Percentiles rank a stretch among this genome's conserved stretches.
Evolutionary conservation across 345 rosid genomes (phyloP).

Genomic region (Hypericum perforatum): DNA sequence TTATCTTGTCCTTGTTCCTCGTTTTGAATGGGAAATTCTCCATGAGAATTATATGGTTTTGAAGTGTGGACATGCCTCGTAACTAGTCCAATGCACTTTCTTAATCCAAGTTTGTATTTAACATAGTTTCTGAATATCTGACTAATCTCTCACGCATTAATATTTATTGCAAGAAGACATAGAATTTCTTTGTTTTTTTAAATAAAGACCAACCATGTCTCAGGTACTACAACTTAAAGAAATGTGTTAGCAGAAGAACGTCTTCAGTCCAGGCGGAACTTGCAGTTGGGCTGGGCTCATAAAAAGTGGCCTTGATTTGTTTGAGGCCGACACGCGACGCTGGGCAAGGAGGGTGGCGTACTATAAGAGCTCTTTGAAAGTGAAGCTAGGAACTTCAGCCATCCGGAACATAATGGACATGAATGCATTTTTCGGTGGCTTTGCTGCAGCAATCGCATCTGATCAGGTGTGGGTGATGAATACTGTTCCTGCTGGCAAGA

Average conservation of each 20-base stretch:
- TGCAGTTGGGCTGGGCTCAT: slow-evolving; percentile 49
- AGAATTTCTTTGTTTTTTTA: no score
- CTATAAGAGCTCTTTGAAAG: slow-evolving; percentile 50
- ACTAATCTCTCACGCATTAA: no score
- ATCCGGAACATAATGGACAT: slow-evolving; percentile 85
- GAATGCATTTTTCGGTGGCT: slow-evolving; percentile 92
- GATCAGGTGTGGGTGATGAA: slow-evolving; percentile 96
- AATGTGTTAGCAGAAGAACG: slow-evolving; percentile 51
- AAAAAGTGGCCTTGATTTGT: slow-evolving; percentile 71
- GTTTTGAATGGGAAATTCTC: slow-evolving; percentile 4
- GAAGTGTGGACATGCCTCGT: no score
- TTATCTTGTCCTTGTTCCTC: slow-evolving; percentile 8
- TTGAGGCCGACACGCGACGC: slow-evolving; percentile 76
- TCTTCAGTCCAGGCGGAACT: slow-evolving; percentile 51
- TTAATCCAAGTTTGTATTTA: neutral
- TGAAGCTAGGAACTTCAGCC: slow-evolving; percentile 67
- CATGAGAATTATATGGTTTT: neutral
- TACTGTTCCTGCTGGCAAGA: slow-evolving; percentile 76
- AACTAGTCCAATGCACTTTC: neutral
- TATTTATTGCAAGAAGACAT: no score
- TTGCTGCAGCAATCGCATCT: slow-evolving; percentile 72
- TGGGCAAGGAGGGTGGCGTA: slow-evolving; percentile 86
- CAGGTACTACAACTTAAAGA: slow-evolving; percentile 79
- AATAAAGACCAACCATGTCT: neutral
- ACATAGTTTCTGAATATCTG: no score